A percentile compares a stretch with the other conserved stretches of the same genome.
These are phyloP conservation scores for Penicillium arizonense DNA, from an alignment of 495 filamentous ascomycete genomes.

Conservation along the genomic window DNA sequence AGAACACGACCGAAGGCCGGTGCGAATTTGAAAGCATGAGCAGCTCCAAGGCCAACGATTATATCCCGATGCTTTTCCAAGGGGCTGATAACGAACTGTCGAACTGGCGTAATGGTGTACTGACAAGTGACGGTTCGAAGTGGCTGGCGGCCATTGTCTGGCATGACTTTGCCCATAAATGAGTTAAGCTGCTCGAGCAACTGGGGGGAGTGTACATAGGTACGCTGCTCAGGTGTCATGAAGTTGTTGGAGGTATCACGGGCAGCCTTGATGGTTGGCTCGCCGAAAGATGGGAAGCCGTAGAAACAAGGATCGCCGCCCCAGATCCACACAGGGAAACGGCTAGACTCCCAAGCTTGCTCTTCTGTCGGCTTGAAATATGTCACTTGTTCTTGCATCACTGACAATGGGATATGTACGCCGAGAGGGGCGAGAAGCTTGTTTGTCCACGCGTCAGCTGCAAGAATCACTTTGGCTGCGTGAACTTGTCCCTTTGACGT, in stretches of 20 bases:
- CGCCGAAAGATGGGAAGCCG: slow-evolving; percentile 27
- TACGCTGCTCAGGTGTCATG: slow-evolving; percentile 28
- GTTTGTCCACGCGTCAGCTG: slow-evolving; percentile 30
- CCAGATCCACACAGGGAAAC: slow-evolving; percentile 31
- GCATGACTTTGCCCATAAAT: slow-evolving; percentile 22
- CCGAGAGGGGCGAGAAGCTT: slow-evolving; percentile 24
- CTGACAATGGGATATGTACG: slow-evolving; percentile 22
- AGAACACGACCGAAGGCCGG: slow-evolving; percentile 29
- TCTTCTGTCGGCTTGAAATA: slow-evolving; percentile 28
- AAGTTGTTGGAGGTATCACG: slow-evolving; percentile 27
- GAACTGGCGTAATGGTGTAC: slow-evolving; percentile 29
- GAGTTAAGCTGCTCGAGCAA: slow-evolving; percentile 17
- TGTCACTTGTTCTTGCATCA: slow-evolving; percentile 35
- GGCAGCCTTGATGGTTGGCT: slow-evolving; percentile 32
- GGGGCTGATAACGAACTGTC: slow-evolving; percentile 28
- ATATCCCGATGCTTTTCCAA: slow-evolving; percentile 22
- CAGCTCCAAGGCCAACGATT: slow-evolving; percentile 27
- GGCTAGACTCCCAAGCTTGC: slow-evolving; percentile 12
- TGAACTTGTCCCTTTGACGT: slow-evolving; percentile 23
- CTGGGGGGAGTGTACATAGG: slow-evolving; percentile 24
- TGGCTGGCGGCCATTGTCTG: slow-evolving; percentile 20
- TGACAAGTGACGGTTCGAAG: slow-evolving; percentile 31
- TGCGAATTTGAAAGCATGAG: slow-evolving; percentile 33
- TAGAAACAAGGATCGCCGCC: slow-evolving; percentile 21
- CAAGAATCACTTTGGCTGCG: slow-evolving; percentile 24